Evolutionary conservation across 2,329 filamentous ascomycete genomes (phyloP), one percentile per base, ranked within the genome.

Genomic region (Colletotrichum falcatum): DNA sequence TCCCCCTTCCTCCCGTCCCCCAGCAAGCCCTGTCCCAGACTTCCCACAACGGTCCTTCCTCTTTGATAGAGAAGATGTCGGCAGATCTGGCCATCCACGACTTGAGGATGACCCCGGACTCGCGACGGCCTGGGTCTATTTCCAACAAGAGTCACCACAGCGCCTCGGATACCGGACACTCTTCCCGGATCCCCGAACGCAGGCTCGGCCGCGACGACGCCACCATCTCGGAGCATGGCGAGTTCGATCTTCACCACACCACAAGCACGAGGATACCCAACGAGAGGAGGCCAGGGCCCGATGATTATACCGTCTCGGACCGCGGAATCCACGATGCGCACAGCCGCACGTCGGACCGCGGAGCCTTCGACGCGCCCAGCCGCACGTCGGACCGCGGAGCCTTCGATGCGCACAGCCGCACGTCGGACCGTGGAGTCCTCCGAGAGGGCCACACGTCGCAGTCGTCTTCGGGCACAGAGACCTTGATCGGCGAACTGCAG

Each of bases 401-500:
- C 12, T 72, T 55, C 37, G 59, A 63, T 1, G 42, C 70, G 1
- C 62, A 70, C 33, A 73, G 70, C 49, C 65, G 74, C 12, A 53
- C 63, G 9, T 75, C 72, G 42, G 74, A 76, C n/a, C 65, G 73
- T 2, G 46, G 69, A 6, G 65, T n/a, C 49, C 62, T 62, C 20
- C 70, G 72, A 2, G 71, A 76, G 26, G 77, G 79, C 70, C 77
- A 72, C 73, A 72, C 72, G 26, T 76, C 72, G 64, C 76, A 44
- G 48, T 74, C 73, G 61, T 76, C 77, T 35, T 75, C 77, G n/a
- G 76, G 81, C 64, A 76, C 78, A 5, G 79, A 80, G 53, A 79
- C 77, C 20, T 74, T 81, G 33, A 76, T 79, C 35, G 76, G 79
- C 42, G 80, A 82, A 37, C 61, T 81, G 30, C 66, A 65, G n/a